These are phyloP conservation scores for Sparassis latifolia DNA, from an alignment of 1,284 basidiomycete genomes.

Conservation along the genomic window DNA sequence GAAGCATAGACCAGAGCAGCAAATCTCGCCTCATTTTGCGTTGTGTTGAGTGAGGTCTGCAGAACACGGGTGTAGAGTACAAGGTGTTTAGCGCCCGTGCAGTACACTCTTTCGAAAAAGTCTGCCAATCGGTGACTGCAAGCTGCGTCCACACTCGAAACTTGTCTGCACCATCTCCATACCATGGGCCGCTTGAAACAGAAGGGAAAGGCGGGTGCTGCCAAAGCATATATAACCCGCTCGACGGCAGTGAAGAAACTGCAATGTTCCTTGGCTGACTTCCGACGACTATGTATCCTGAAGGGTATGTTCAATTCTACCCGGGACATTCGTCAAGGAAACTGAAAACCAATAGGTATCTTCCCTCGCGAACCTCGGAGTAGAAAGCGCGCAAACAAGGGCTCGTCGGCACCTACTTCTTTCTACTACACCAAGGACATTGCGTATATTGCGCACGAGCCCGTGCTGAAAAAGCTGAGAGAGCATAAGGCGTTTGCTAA, in stretches of 20 bases:
- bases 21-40: constrained; percentile 28
- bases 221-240: constrained; percentile 93
- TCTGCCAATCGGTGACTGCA: constrained; percentile 18
- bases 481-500: constrained; percentile 99
- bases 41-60: constrained; percentile 3
- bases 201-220: constrained; percentile 89
- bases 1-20: not conserved
- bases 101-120: constrained; percentile 21
- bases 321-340: not conserved
- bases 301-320: constrained; percentile 63
- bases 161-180: constrained; percentile 7
- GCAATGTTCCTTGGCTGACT: constrained; percentile 96
- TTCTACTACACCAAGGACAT: constrained; percentile 99
- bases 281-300: constrained; percentile 94
- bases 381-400: constrained; percentile 95
- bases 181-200: constrained; percentile 85
- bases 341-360: constrained; percentile 57
- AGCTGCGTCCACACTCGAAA: constrained; percentile 7
- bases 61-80: constrained; percentile 2
- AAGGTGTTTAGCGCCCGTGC: constrained; percentile 9
- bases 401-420: constrained; percentile 92
- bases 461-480: constrained; percentile 89
- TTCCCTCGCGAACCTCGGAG: constrained; percentile 94
- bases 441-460: constrained; percentile 95
- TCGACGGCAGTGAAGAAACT: constrained; percentile 88